A percentile compares a stretch with the other conserved stretches of the same genome.
phyloP scores from a whole-genome alignment of 257 asterid species.

The Solanum pinnatisectum region DNA sequence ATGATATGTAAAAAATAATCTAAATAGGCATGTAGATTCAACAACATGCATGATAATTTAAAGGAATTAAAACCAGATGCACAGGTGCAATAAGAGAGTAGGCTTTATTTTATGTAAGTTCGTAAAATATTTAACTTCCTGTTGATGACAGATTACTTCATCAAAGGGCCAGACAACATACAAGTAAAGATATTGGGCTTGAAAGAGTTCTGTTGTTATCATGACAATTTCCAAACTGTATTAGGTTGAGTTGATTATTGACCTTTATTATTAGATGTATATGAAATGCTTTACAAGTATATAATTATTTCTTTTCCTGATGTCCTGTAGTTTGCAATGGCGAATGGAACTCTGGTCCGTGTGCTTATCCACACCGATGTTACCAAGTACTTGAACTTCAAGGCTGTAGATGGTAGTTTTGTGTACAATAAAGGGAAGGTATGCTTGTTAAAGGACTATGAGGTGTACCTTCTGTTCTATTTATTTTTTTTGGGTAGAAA shows the following conservation, averaged over 20 bases:
- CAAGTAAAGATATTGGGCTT: background rate
- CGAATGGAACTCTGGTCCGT: conserved; percentile 88
- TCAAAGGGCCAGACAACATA: background rate
- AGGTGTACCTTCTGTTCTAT: background rate
- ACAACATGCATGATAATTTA: background rate
- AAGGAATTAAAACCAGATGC: background rate
- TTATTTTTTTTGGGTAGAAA: background rate
- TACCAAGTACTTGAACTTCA: conserved; percentile 93
- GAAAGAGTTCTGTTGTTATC: background rate
- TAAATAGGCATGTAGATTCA: background rate
- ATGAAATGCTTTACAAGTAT: background rate
- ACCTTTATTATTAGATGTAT: background rate
- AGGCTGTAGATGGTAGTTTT: conserved; percentile 98
- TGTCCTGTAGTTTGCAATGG: conserved; percentile 81
- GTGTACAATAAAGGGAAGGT: conserved; percentile 98
- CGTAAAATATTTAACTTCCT: background rate
- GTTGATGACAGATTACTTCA: background rate
- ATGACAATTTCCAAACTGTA: background rate
- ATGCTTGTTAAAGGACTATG: conserved; percentile 3
- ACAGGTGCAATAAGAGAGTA: background rate
- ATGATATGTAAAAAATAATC: background rate
- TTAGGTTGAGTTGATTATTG: background rate
- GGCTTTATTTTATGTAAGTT: background rate
- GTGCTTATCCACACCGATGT: conserved; percentile 90
- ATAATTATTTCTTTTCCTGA: background rate